These are phyloP conservation scores for Starmera quercuum DNA, from an alignment of 805 yeast genomes.

Conservation along the genomic window DNA sequence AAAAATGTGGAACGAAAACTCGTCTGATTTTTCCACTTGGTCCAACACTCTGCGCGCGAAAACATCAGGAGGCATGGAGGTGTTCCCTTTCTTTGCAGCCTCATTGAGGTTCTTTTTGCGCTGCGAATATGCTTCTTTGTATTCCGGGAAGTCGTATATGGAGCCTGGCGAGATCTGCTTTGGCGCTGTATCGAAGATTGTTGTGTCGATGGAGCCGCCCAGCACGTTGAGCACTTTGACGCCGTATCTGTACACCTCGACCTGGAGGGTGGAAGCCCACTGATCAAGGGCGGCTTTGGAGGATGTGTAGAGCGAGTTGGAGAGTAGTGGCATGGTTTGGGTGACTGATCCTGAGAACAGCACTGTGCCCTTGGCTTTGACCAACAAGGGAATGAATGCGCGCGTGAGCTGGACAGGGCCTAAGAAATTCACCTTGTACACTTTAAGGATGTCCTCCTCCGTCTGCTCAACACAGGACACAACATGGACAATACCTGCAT, in stretches of 20 bases:
- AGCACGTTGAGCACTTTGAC: conserved; percentile 30
- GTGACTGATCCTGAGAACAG: conserved; percentile 32
- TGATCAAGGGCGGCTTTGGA: conserved; percentile 33
- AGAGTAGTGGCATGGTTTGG: conserved; percentile 25
- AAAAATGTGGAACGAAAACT: conserved; percentile 11
- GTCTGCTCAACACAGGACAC: conserved; percentile 27
- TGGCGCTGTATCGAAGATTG: conserved; percentile 12
- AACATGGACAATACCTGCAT: conserved; percentile 25
- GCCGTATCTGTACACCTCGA: conserved; percentile 30
- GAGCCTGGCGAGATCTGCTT: conserved; percentile 6
- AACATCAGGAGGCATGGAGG: conserved; percentile 26
- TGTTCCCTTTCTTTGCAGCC: conserved; percentile 1
- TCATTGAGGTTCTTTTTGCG: not conserved
- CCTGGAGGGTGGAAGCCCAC: conserved; percentile 25
- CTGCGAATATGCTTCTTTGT: conserved; percentile 3
- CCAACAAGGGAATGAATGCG: conserved; percentile 23
- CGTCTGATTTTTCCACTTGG: conserved; percentile 20
- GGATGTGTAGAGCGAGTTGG: conserved; percentile 26
- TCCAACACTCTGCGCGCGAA: conserved; percentile 34
- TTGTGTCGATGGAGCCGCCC: conserved; percentile 33
- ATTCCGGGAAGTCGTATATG: conserved; percentile 8
- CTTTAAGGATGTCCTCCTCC: conserved; percentile 14
- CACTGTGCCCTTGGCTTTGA: conserved; percentile 27
- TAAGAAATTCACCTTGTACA: conserved; percentile 28
- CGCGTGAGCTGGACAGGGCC: conserved; percentile 31